Conservation (phyloP, 352 stramenopile genomes). For the Phytophthora palmivora region DNA sequence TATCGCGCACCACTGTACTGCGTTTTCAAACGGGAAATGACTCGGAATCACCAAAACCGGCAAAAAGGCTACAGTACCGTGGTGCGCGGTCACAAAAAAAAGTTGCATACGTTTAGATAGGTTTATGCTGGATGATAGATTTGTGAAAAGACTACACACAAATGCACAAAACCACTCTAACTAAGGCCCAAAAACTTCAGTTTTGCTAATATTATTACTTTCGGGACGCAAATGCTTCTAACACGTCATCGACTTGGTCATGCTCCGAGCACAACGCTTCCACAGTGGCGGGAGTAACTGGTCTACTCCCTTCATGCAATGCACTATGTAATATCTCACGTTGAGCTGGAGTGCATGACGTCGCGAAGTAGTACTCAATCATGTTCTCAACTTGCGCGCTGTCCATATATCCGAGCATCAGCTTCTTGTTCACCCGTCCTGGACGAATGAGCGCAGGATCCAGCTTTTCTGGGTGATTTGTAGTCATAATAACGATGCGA, state of each 20-base stretch:
- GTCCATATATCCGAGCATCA: constrained; percentile 76
- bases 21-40: too few species aligned
- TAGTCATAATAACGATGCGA: constrained; percentile 88
- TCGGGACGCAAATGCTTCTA: constrained; percentile 14
- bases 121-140: too few species aligned
- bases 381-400: constrained; percentile 52
- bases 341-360: constrained; percentile 31
- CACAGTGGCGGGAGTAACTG: constrained; percentile 50
- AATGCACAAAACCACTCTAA: too few species aligned
- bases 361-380: constrained; percentile 74
- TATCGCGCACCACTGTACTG: too few species aligned
- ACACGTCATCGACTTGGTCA: constrained; percentile 31
- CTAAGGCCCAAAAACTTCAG: too few species aligned
- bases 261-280: constrained; percentile 60
- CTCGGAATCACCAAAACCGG: too few species aligned
- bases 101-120: too few species aligned
- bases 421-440: constrained; percentile 90
- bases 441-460: constrained; percentile 90
- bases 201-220: too few species aligned
- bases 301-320: not conserved
- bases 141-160: too few species aligned
- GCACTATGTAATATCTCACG: constrained; percentile 11
- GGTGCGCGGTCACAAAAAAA: too few species aligned
- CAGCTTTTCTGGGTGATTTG: constrained; percentile 87
- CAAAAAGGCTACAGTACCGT: not conserved